These are phyloP conservation scores for Alternaria dauci DNA, from an alignment of 2,329 filamentous ascomycete genomes.

Conservation along the genomic window DNA sequence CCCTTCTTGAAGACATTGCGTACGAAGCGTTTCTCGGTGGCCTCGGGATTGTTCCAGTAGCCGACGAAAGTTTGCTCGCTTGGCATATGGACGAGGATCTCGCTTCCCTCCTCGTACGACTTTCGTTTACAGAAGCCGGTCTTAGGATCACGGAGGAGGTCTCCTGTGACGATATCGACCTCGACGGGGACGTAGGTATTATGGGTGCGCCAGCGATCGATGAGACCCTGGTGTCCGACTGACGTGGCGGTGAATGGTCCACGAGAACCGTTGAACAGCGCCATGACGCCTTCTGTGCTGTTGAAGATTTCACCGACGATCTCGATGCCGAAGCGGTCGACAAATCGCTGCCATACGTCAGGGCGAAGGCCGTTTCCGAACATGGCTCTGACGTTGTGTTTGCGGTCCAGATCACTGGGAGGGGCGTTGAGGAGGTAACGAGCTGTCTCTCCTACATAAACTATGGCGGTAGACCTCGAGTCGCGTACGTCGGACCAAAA, in stretches of 20 bases:
- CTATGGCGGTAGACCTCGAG: conserved; percentile 72
- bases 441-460: conserved; percentile 81
- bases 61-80: conserved; percentile 69
- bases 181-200: conserved; percentile 71
- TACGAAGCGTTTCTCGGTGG: conserved; percentile 66
- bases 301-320: conserved; percentile 79
- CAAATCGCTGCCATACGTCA: conserved; percentile 73
- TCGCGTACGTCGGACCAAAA: conserved; percentile 79
- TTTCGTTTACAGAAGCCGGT: conserved; percentile 73
- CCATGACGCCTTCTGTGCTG: conserved; percentile 75
- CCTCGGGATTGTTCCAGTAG: conserved; percentile 73
- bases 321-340: conserved; percentile 68
- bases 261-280: conserved; percentile 66
- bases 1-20: conserved; percentile 58
- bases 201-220: conserved; percentile 63
- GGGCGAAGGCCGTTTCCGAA: conserved; percentile 73
- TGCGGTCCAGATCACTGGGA: conserved; percentile 66
- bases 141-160: conserved; percentile 69
- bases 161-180: conserved; percentile 73
- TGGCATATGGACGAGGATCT: conserved; percentile 73
- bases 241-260: conserved; percentile 69
- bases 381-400: conserved; percentile 67
- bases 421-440: conserved; percentile 76
- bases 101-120: conserved; percentile 74
- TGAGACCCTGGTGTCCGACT: conserved; percentile 75